Percentiles rank a stretch among this genome's conserved stretches.
Evolutionary conservation across 805 yeast species (phyloP).

Genomic region (Tetrapisispora phaffii): DNA sequence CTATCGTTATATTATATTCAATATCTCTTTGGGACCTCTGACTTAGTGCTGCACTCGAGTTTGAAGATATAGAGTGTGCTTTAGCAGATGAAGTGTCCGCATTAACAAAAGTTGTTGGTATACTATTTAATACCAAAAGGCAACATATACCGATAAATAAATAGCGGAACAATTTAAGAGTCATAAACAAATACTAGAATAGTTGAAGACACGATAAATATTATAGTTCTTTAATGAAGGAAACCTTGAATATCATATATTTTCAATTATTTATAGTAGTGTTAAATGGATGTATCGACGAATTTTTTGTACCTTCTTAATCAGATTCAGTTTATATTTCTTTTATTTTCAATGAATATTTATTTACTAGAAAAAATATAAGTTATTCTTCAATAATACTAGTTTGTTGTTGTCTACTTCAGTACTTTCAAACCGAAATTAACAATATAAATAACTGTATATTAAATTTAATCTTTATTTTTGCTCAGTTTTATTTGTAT

Average conservation of each 20-base stretch:
- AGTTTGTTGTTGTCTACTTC: too few species aligned
- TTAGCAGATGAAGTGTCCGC: background rate
- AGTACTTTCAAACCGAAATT: too few species aligned
- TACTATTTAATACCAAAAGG: background rate
- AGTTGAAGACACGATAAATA: background rate
- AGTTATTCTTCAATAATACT: too few species aligned
- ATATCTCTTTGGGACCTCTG: slow-evolving; percentile 40
- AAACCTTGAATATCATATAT: background rate
- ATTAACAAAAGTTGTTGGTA: background rate
- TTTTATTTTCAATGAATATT: too few species aligned
- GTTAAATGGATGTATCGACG: background rate
- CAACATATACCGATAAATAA: background rate
- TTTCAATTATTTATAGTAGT: background rate
- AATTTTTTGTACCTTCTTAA: background rate
- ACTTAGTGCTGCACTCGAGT: slow-evolving; percentile 19
- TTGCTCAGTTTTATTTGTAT: too few species aligned
- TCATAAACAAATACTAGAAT: background rate
- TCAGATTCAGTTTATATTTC: background rate
- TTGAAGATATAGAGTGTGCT: background rate
- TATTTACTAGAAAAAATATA: too few species aligned
- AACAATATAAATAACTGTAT: too few species aligned
- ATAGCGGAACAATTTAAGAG: background rate
- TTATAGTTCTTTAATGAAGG: background rate
- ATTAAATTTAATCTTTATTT: too few species aligned
- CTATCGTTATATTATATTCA: slow-evolving; percentile 32